Conservation (phyloP, 2,329 filamentous ascomycete genomes). For the Bipolaris gigantea region DNA sequence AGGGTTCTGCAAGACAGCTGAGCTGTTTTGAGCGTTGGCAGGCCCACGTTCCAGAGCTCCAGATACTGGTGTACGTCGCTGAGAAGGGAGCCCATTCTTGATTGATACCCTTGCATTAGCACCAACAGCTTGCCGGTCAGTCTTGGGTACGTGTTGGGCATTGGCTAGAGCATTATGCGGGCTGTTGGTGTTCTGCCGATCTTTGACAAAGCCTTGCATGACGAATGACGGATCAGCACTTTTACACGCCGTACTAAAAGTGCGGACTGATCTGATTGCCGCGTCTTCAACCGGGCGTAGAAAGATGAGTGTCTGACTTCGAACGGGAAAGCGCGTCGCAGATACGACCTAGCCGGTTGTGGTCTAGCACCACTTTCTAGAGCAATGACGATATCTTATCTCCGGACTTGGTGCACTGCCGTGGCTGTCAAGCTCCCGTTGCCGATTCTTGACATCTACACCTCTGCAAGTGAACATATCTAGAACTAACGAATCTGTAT, state of each 20-base stretch:
- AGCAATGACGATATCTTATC: slow-evolving; percentile 38
- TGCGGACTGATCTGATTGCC: neutral
- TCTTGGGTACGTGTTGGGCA: slow-evolving; percentile 14
- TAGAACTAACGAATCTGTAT: neutral
- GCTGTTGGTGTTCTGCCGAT: slow-evolving; percentile 18
- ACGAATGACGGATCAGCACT: neutral
- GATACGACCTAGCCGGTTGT: slow-evolving; percentile 22
- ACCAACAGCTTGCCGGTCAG: slow-evolving; percentile 20
- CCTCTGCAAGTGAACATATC: neutral
- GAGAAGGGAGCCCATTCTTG: slow-evolving; percentile 11
- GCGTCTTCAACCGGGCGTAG: slow-evolving; percentile 11
- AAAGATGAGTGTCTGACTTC: slow-evolving; percentile 22
- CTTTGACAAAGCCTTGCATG: slow-evolving; percentile 28
- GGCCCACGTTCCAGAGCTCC: slow-evolving; percentile 9
- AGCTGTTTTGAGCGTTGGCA: slow-evolving; percentile 16
- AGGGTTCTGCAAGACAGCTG: slow-evolving; percentile 17
- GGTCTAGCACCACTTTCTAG: slow-evolving; percentile 10
- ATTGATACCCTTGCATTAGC: slow-evolving; percentile 28
- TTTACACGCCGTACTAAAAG: neutral
- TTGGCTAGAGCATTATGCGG: slow-evolving; percentile 20
- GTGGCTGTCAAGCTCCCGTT: slow-evolving; percentile 19
- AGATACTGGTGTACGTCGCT: slow-evolving; percentile 13
- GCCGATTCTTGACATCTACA: slow-evolving; percentile 12
- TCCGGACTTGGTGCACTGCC: slow-evolving; percentile 11
- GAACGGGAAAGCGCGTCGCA: slow-evolving; percentile 33